Conservation (phyloP, 257 asterid genomes). For the Perilla frutescens region DNA sequence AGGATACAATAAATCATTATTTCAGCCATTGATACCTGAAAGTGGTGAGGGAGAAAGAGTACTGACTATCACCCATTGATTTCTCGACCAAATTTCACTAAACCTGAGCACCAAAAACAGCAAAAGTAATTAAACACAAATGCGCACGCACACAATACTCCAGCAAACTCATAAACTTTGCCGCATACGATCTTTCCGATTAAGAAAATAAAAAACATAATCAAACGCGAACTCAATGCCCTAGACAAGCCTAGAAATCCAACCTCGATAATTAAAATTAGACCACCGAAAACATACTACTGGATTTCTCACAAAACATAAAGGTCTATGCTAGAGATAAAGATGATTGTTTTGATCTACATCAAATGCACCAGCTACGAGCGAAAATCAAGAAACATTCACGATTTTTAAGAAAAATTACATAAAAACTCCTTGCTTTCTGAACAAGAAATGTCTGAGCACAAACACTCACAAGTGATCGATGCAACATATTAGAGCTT, state of each 20-base stretch:
- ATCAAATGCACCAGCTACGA: constrained; percentile 13
- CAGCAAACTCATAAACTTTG: not conserved
- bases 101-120: constrained; percentile 26
- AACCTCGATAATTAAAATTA: not conserved
- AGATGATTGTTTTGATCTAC: constrained; percentile 5
- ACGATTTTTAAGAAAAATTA: not conserved
- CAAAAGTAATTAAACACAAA: not conserved
- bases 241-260: not conserved
- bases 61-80: constrained; percentile 97
- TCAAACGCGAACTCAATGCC: not conserved
- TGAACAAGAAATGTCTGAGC: constrained; percentile 7
- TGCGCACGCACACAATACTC: not conserved
- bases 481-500: not conserved
- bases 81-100: constrained; percentile 30
- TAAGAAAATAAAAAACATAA: not conserved
- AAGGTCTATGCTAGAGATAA: not conserved
- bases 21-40: constrained; percentile 66
- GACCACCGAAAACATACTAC: not conserved
- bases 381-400: not conserved
- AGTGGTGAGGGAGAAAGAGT: constrained; percentile 98
- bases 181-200: not conserved
- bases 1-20: not conserved
- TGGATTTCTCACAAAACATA: not conserved
- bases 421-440: not conserved
- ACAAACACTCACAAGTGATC: not conserved